phyloP scores from a whole-genome alignment of 805 yeast genomes.

The Helenozyma baotianmanensis region DNA sequence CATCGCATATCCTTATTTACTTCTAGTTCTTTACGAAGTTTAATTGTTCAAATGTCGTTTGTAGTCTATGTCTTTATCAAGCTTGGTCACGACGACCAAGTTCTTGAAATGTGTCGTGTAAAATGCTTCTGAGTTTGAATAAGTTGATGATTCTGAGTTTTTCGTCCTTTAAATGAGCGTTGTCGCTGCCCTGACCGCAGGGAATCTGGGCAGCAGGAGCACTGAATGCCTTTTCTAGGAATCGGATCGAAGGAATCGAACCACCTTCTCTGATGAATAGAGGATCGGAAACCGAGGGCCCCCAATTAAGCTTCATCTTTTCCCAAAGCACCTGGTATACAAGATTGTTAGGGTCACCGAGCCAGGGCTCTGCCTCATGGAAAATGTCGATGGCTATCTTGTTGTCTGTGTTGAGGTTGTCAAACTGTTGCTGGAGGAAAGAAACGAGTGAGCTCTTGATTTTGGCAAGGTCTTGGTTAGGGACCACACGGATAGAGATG shows the following conservation, averaged over 20 bases:
- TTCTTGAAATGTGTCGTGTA: constrained; percentile 48
- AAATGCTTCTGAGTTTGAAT: constrained; percentile 64
- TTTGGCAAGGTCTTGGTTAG: constrained; percentile 68
- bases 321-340: constrained; percentile 65
- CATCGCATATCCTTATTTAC: too few relatives aligned
- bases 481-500: constrained; percentile 81
- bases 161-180: constrained; percentile 90
- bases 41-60: too few relatives aligned
- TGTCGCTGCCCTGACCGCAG: constrained; percentile 92
- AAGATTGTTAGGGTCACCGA: constrained; percentile 76
- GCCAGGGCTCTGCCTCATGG: constrained; percentile 94
- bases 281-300: constrained; percentile 52
- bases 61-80: too few relatives aligned
- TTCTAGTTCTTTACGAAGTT: too few relatives aligned
- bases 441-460: constrained; percentile 49
- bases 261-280: constrained; percentile 94
- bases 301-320: constrained; percentile 71
- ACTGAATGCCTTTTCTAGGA: constrained; percentile 70
- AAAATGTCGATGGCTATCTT: constrained; percentile 54
- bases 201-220: constrained; percentile 96
- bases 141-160: constrained; percentile 74
- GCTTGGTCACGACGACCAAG: constrained; percentile 20
- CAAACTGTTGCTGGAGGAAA: constrained; percentile 46
- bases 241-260: constrained; percentile 85
- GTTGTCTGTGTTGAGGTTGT: constrained; percentile 54